These are phyloP conservation scores for Novymonas esmeraldas DNA, from an alignment of 208 protist genomes.

Conservation along the genomic window DNA sequence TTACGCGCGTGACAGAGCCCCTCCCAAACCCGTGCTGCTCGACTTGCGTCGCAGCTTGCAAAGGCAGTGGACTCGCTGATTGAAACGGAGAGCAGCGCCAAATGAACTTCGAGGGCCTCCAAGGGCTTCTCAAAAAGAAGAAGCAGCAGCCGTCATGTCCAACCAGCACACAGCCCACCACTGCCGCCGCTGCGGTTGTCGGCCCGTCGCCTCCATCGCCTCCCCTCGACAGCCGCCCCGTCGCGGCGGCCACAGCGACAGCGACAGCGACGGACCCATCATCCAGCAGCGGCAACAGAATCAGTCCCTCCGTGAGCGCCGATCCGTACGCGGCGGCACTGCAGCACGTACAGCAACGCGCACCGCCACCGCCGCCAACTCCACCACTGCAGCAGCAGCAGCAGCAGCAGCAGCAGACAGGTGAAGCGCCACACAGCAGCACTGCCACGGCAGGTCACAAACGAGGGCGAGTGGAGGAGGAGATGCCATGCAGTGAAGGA, in stretches of 20 bases:
- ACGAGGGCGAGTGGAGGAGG: constrained; percentile 17
- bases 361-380: too few species aligned
- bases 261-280: neutral
- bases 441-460: constrained; percentile 1
- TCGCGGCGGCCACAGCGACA: neutral
- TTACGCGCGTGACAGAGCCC: neutral
- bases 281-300: neutral
- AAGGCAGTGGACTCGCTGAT: neutral
- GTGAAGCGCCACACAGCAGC: neutral
- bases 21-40: too few species aligned
- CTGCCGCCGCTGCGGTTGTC: neutral
- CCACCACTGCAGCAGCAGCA: constrained; percentile 18
- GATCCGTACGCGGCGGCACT: constrained; percentile 28
- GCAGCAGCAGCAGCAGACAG: neutral
- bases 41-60: neutral
- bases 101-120: constrained; percentile 41
- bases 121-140: constrained; percentile 39
- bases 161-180: too few species aligned
- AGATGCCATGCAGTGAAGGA: neutral
- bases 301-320: neutral
- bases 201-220: neutral
- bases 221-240: neutral
- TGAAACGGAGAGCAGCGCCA: neutral
- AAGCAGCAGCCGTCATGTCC: constrained; percentile 20
- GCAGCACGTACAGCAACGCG: constrained; percentile 4